A percentile compares a stretch with the other conserved stretches of the same genome.
These are phyloP conservation scores for Pneumocystis wakefieldiae DNA, from an alignment of 1,139 yeast species.

Conservation along the genomic window DNA sequence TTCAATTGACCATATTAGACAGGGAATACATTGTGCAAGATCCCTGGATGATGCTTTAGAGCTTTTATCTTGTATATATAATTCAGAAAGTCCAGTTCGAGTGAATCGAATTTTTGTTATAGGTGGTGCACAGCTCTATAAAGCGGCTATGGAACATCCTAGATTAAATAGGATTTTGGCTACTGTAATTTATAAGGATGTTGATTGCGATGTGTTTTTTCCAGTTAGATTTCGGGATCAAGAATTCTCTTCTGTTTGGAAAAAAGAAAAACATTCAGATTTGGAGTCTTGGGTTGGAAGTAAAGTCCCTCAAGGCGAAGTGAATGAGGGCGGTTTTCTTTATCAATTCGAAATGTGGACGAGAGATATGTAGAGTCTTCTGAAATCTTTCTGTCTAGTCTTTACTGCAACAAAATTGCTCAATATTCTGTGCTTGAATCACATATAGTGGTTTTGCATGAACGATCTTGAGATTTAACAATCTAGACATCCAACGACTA, in stretches of 20 bases:
- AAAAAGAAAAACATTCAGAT: background rate
- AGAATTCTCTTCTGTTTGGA: background rate
- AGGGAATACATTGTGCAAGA: background rate
- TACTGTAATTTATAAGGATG: constrained; percentile 45
- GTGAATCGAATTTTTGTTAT: constrained; percentile 46
- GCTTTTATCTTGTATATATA: background rate
- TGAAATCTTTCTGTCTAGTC: background rate
- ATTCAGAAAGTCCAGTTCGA: background rate
- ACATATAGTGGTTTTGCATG: too few relatives aligned
- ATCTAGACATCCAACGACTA: too few relatives aligned
- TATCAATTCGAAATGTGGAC: background rate
- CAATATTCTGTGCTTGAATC: too few relatives aligned
- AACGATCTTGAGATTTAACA: too few relatives aligned
- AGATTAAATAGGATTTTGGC: constrained; percentile 45
- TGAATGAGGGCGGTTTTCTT: background rate
- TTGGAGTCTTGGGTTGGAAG: background rate
- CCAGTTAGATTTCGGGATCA: constrained; percentile 8
- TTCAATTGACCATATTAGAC: constrained; percentile 11
- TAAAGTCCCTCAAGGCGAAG: background rate
- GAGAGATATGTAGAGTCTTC: background rate
- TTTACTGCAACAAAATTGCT: background rate
- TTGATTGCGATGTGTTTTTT: constrained; percentile 49
- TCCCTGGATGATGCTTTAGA: background rate
- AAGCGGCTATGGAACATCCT: constrained; percentile 34
- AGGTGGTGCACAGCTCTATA: constrained; percentile 87